Conservation (phyloP, 2,329 filamentous ascomycete species). For the Colletotrichum simmondsii region DNA sequence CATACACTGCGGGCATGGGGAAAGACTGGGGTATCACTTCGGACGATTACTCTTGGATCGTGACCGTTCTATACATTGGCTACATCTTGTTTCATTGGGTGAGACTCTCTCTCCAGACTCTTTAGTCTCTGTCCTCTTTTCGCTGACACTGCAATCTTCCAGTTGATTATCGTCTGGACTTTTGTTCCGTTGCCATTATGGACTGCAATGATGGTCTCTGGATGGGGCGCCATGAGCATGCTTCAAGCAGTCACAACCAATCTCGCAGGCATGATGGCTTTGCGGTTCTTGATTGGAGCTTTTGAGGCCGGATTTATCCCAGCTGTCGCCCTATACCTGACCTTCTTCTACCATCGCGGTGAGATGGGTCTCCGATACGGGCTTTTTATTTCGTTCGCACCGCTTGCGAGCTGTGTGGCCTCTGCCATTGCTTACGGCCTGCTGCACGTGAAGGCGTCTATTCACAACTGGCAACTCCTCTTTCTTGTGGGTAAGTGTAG, state of each 20-base stretch:
- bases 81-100: slow-evolving; percentile 24
- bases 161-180: slow-evolving; percentile 35
- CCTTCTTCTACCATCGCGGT: slow-evolving; percentile 57
- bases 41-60: slow-evolving; percentile 29
- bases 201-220: slow-evolving; percentile 31
- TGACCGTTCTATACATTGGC: slow-evolving; percentile 20
- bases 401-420: slow-evolving; percentile 75
- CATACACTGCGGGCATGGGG: slow-evolving; percentile 33
- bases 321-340: slow-evolving; percentile 55
- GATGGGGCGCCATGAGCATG: slow-evolving; percentile 34
- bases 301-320: slow-evolving; percentile 55
- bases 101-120: no score
- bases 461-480: slow-evolving; percentile 73
- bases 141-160: background rate
- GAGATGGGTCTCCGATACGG: slow-evolving; percentile 79
- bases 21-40: slow-evolving; percentile 22
- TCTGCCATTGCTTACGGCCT: slow-evolving; percentile 74
- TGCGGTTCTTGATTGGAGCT: slow-evolving; percentile 53
- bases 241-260: slow-evolving; percentile 46
- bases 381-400: slow-evolving; percentile 75
- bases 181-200: slow-evolving; percentile 36
- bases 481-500: slow-evolving; percentile 63
- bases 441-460: slow-evolving; percentile 62
- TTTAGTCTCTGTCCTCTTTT: background rate
- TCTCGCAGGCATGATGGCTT: slow-evolving; percentile 49